Conservation (phyloP, 495 filamentous ascomycete species). For the Penicillium steckii region DNA sequence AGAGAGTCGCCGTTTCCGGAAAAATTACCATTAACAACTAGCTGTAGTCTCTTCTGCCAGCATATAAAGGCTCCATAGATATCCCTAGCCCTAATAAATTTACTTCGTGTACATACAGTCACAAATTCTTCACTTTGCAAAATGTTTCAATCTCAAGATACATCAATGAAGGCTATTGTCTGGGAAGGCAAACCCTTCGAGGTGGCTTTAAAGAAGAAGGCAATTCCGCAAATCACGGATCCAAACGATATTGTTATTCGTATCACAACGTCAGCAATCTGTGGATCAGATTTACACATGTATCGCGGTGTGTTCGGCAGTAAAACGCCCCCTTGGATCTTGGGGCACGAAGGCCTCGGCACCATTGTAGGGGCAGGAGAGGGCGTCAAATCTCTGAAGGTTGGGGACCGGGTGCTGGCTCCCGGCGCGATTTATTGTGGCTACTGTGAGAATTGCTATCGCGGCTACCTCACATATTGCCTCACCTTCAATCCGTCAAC, state of each 20-base stretch:
- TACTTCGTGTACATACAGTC: not conserved
- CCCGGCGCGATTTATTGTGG: not conserved
- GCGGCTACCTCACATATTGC: not conserved
- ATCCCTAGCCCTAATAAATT: not conserved
- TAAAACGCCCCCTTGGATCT: not conserved
- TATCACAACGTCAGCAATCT: conserved; percentile 6
- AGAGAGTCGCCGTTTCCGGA: not conserved
- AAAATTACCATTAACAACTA: not conserved
- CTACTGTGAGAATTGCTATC: not conserved
- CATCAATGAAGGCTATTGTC: conserved; percentile 17
- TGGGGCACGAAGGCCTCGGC: conserved; percentile 5
- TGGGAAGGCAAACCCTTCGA: conserved; percentile 23
- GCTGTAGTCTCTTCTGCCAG: not conserved
- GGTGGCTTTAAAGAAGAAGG: conserved; percentile 22
- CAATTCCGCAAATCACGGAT: conserved; percentile 16
- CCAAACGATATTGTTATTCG: conserved; percentile 7
- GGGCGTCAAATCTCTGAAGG: conserved; percentile 2
- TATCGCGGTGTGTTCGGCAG: conserved; percentile 2
- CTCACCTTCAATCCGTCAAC: conserved; percentile 1
- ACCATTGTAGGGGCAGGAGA: not conserved
- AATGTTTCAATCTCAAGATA: not conserved
- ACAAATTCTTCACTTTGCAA: not conserved
- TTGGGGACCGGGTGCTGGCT: conserved; percentile 5
- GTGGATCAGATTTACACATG: conserved; percentile 9
- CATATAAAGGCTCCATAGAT: not conserved